Base-by-base conservation (phyloP, 345 rosid genomes). In the Cochlearia excelsa region DNA sequence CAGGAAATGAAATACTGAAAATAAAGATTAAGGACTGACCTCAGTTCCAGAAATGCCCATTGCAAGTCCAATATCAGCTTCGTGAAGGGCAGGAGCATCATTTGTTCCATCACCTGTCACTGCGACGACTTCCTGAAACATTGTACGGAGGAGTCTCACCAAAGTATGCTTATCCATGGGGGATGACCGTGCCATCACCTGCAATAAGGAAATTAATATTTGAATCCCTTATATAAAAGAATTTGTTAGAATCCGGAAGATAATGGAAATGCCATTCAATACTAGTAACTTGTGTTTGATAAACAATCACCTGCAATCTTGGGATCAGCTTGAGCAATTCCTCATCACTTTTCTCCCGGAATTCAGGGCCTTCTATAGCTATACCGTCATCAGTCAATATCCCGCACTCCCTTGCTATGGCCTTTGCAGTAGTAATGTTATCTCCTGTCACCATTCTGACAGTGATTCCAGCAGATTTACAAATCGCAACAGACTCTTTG, bases 371-470 rank as follows among this genome's bases (percentile, higher is more conserved):
- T 71, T 88, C 87, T 27, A 78, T 80, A 58, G 81, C 91, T 45
- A 85, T 57, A 53, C 83, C 82, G 44, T 70, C 73, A 30, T 78
- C 82, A 46, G 84, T 83, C 67, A 86, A 79, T 70, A 88, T 92
- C 51, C 93, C 95, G 11, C 93, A 86, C 74, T 88, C 95, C 4
- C 85, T 73, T 16, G 98, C 95, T 77, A 92, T 88, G 41, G 98
- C 98, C 75, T 79, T 92, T 6, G 94, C 98, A 7, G 94, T 92
- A 69, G 78, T 77, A 52, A 86, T 78, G 74, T 88, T 88, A 74
- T 88, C 98, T 42, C 98, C 97, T 0, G 95, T 92, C 43, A 92
- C 86, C 94, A 92, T 92, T 64, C 90, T 78, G 48, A 92, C 88
- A 40, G 61, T 69, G 42, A 88, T 82, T 59, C 98, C 98, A 61